These are phyloP conservation scores for Russula emetica DNA, from an alignment of 768 basidiomycete species.

Conservation along the genomic window DNA sequence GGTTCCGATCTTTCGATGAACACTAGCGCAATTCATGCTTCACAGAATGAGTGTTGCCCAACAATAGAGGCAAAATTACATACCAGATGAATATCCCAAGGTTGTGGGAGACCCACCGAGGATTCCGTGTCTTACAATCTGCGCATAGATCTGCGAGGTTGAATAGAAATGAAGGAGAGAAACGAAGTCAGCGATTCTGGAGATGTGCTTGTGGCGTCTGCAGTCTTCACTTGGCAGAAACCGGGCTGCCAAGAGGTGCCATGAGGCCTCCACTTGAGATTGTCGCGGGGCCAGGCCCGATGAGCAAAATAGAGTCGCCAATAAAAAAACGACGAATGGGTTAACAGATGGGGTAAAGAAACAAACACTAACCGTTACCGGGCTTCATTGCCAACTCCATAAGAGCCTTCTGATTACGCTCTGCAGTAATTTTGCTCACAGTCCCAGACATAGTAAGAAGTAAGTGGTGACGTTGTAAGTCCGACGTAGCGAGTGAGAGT, in stretches of 20 bases:
- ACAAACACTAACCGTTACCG: conserved; percentile 21
- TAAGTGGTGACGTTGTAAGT: background rate
- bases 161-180: background rate
- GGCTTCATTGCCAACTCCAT: conserved; percentile 20
- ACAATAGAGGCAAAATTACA: conserved; percentile 33
- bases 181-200: conserved; percentile 4
- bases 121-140: conserved; percentile 83
- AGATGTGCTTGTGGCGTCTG: background rate
- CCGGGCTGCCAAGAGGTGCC: conserved; percentile 1
- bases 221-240: conserved; percentile 3
- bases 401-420: conserved; percentile 25
- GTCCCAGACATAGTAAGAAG: conserved; percentile 20
- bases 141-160: conserved; percentile 69
- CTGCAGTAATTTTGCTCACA: conserved; percentile 22
- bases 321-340: background rate
- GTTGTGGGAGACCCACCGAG: conserved; percentile 87
- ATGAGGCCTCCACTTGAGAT: background rate
- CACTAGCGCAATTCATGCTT: conserved; percentile 82
- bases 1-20: conserved; percentile 92
- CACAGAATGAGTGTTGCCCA: conserved; percentile 21
- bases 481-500: background rate
- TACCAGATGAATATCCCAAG: conserved; percentile 88
- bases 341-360: background rate
- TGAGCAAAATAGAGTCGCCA: background rate
- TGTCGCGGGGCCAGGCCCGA: background rate